phyloP scores from a whole-genome alignment of 176 grass and related monocot genomes.

The Triticum turgidum region DNA sequence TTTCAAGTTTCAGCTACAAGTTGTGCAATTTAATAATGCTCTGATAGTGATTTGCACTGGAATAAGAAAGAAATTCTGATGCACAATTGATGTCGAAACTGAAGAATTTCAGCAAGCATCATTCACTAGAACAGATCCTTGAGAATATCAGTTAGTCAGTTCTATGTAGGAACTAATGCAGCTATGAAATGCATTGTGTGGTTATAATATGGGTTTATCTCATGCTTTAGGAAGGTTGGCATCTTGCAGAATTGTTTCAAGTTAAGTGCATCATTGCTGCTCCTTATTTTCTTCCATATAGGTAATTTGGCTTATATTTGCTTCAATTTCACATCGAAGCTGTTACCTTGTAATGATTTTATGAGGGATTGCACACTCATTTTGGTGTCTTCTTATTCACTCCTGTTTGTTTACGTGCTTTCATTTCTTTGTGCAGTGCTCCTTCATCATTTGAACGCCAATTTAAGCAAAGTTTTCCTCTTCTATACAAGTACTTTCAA shows the following conservation, averaged over 20 bases:
- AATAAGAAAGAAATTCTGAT: background rate
- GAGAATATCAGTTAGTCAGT: background rate
- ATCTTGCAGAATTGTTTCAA: conserved; percentile 89
- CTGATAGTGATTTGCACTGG: background rate
- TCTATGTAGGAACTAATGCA: background rate
- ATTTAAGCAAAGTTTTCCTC: conserved; percentile 66
- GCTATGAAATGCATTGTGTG: background rate
- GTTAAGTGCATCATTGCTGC: conserved; percentile 76
- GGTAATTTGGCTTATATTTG: conserved; percentile 45
- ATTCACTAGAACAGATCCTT: background rate
- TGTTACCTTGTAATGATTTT: background rate
- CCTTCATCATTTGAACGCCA: conserved; percentile 73
- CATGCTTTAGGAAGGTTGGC: conserved; percentile 87
- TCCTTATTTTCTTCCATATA: conserved; percentile 91
- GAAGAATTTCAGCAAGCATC: background rate
- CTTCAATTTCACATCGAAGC: background rate
- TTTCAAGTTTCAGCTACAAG: background rate
- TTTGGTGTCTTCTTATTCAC: background rate
- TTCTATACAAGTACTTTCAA: conserved; percentile 84
- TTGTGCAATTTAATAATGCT: background rate
- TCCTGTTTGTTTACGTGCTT: conserved; percentile 6
- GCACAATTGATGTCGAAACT: background rate
- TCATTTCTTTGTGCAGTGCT: conserved; percentile 55
- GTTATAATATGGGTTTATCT: conserved; percentile 24
- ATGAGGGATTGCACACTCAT: conserved; percentile 9